Base-by-base conservation (phyloP, 495 filamentous ascomycete species). In the Penicillium robsamsonii region DNA sequence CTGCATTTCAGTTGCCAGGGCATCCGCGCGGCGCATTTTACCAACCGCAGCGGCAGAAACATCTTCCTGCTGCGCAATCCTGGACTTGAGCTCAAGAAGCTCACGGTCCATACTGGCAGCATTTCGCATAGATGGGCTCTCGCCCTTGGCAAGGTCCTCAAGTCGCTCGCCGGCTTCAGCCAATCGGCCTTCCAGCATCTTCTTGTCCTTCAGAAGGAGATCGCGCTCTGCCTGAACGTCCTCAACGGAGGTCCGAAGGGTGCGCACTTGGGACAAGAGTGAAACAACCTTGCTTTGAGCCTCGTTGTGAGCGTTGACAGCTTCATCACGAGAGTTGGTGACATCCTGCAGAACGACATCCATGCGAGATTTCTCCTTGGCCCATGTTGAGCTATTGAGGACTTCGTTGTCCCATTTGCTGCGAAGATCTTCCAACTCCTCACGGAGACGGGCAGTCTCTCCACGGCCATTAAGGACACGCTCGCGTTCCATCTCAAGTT, bases 381-480 rank as follows among this genome's bases (percentile, higher is more conserved):
- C 91, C 94, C 94, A 98, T 1, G 94, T 94, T 0, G 91, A 95
- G 71, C 89, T 93, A 67, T 98, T 98, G 63, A 98, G 85, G 18
- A 97, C 92, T 72, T 98, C 94, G 64, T 98, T 89, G 66, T 98
- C 95, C 95, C 95, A 98, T 69, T 97, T 97, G 57, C 87, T 91
- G 47, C 94, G 87, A 20, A 97, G 85, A 59, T 96, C 91, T 60
- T 98, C 94, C 15, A 97, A 82, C 68, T 98, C 94, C 64, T 97
- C 94, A 5, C 95, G 85, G 45, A 98, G 80, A 27, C 90, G 83
- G 11, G 86, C 75, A 57, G 84, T 88, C 66, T 91, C 87, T 10
- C 78, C 76, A 30, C 87, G 81, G 20, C 81, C 84, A 52, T 83
- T 80, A 46, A 90, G 81, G 5, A 89, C 75, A 55, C 92, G 93